phyloP scores from a whole-genome alignment of 83 land plant genomes.

The Thuja plicata region DNA sequence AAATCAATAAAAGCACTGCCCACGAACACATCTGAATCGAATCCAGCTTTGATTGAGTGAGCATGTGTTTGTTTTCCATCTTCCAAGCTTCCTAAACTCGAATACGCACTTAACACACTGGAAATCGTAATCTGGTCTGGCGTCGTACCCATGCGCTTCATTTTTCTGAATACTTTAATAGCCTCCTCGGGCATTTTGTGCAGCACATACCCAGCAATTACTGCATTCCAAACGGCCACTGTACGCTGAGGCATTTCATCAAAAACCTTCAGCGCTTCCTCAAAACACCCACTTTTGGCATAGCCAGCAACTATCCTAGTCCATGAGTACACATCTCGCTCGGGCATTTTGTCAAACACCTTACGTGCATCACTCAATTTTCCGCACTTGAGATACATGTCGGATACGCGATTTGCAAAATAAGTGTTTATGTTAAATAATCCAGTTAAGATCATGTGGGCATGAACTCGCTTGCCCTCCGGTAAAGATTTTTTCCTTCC shows the following conservation, averaged over 20 bases:
- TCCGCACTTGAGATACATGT: conserved; percentile 42
- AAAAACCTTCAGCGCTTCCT: conserved; percentile 47
- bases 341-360: conserved; percentile 38
- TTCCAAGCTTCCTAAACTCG: conserved; percentile 26
- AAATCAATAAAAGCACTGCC: conserved; percentile 60
- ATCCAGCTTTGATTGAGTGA: conserved; percentile 43
- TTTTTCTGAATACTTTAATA: conserved; percentile 25
- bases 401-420: conserved; percentile 39
- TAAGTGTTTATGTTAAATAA: conserved; percentile 35
- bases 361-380: conserved; percentile 9
- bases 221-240: conserved; percentile 65
- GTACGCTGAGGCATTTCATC: conserved; percentile 38
- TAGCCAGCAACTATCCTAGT: conserved; percentile 2
- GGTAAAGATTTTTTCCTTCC: conserved; percentile 20
- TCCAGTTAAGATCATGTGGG: conserved; percentile 28
- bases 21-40: conserved; percentile 54
- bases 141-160: conserved; percentile 34
- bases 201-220: conserved; percentile 61
- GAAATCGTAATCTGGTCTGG: conserved; percentile 50
- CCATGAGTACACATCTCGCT: neutral
- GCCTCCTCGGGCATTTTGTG: conserved; percentile 45
- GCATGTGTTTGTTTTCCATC: conserved; percentile 48
- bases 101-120: conserved; percentile 57
- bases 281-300: conserved; percentile 13
- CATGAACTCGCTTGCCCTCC: conserved; percentile 38